Evolutionary conservation across 169 alveolate species (phyloP), one percentile per base, ranked within the genome.

Genomic region (Cystoisospora suis): DNA sequence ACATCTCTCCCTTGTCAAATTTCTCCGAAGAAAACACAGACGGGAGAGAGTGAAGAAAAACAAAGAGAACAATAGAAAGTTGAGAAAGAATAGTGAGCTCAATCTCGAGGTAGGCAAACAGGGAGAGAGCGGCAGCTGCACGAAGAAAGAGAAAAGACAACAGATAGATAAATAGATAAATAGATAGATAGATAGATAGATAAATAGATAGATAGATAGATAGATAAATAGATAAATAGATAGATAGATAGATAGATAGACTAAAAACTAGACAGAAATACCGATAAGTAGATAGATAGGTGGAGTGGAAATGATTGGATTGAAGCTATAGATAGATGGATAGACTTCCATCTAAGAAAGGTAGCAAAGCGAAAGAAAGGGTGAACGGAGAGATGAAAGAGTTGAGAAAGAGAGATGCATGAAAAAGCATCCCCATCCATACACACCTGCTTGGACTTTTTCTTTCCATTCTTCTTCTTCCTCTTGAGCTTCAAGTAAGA

Each of bases 401-500:
- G n/a, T n/a, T n/a, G n/a, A n/a, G n/a, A n/a, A n/a, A n/a, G n/a
- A n/a, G n/a, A n/a, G n/a, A n/a, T n/a, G n/a, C n/a, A n/a, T n/a
- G n/a, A n/a, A n/a, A n/a, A n/a, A n/a, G 65, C 65, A 53, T 12
- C 23, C 29, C 29, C 65, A 12, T 53, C 12, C 23, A 53, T 53
- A 12, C 12, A 40, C 27, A 36, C 83, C 83, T 72, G 83, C 83
- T 40, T 72, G 36, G 56, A 72, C 83, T 72, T 72, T 72, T 6
- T 72, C 83, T 40, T 38, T 3, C 83, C 83, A 72, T 12, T 72
- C 83, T 1, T 34, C 83, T 40, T 32, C 83, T 38, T 72, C 83
- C 27, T 34, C 83, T 56, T 72, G 58, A n/a, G 58, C 83, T 38
- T 72, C 83, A 38, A 40, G 58, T 29, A 72, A 4, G 7, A 38